Percentiles rank a stretch among this genome's conserved stretches.
Conservation (phyloP, 2,329 filamentous ascomycete species). For the Colletotrichum karsti region DNA sequence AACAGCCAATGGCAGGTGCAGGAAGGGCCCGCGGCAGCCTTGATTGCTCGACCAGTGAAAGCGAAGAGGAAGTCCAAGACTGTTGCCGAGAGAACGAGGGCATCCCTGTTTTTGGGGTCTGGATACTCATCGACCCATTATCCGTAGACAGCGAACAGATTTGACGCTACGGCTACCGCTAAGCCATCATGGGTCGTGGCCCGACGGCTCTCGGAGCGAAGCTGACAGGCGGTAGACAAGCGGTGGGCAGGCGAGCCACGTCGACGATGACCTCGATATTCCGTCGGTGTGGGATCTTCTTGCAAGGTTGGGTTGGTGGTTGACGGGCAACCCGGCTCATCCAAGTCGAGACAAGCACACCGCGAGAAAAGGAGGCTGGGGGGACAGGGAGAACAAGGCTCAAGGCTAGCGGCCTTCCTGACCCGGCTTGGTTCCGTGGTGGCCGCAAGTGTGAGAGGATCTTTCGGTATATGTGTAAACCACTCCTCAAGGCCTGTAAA, state of each 20-base stretch:
- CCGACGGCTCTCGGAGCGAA: background rate
- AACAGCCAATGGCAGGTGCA: background rate
- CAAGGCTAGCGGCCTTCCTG: slow-evolving; percentile 16
- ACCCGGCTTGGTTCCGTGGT: slow-evolving; percentile 19
- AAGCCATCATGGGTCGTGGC: background rate
- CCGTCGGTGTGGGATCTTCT: background rate
- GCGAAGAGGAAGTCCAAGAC: background rate
- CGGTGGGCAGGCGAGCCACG: background rate
- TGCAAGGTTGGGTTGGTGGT: background rate
- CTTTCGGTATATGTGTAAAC: background rate
- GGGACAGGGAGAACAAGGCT: background rate
- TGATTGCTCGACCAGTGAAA: background rate
- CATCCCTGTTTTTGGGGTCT: background rate
- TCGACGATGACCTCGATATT: background rate
- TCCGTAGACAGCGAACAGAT: background rate
- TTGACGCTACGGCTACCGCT: background rate
- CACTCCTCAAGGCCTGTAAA: no score
- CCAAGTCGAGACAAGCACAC: background rate
- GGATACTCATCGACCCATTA: background rate
- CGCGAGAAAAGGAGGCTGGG: background rate
- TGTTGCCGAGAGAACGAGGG: background rate
- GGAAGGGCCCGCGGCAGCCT: background rate
- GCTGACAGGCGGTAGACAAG: background rate
- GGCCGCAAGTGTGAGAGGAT: background rate
- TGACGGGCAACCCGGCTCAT: background rate